These are phyloP conservation scores for Castanea mollissima DNA, from an alignment of 306 rosid genomes.

Conservation along the genomic window DNA sequence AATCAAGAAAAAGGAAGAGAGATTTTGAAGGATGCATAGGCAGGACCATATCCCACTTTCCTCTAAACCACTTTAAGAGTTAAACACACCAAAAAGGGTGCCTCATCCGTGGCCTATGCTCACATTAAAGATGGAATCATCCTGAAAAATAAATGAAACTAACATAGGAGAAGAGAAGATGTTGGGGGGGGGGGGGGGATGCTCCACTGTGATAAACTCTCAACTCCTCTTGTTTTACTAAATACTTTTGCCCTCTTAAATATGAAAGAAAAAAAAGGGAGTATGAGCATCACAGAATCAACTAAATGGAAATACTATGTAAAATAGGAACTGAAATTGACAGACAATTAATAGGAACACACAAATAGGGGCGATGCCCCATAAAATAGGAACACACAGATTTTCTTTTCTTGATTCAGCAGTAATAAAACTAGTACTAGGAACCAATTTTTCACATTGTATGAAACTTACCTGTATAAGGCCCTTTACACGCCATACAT, in stretches of 20 bases:
- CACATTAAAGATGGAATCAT: background rate
- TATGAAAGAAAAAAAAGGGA: background rate
- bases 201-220: background rate
- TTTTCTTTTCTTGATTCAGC: background rate
- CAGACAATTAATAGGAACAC: background rate
- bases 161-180: background rate
- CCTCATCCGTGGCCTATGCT: background rate
- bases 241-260: background rate
- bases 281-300: background rate
- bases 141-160: background rate
- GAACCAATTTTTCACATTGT: background rate
- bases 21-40: background rate
- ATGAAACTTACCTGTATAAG: constrained; percentile 61
- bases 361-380: background rate
- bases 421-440: constrained; percentile 4
- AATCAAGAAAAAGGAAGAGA: background rate
- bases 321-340: background rate
- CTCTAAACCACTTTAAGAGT: background rate
- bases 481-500: constrained; percentile 92
- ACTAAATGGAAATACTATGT: background rate
- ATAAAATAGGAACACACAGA: constrained; percentile 4
- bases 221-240: background rate
- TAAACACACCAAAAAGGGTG: background rate
- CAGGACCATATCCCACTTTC: background rate
- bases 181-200: background rate